Base-by-base conservation (phyloP, 2,329 filamentous ascomycete species). In the Fusarium albidum region DNA sequence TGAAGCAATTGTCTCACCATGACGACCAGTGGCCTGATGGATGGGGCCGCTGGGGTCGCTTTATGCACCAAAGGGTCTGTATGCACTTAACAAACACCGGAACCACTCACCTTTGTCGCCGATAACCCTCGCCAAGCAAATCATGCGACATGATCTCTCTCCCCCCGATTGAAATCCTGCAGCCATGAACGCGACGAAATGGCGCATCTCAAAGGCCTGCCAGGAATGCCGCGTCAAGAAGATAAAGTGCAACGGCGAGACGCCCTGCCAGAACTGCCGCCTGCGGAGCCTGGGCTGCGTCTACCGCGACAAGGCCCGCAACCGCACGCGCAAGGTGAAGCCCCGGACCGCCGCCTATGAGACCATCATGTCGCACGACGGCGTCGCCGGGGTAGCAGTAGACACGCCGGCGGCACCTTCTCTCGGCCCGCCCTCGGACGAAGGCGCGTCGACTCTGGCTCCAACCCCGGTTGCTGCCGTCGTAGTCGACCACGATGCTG, bases 121-220 rank as follows among this genome's bases (percentile, higher is more conserved):
- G 51, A 56, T 49, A 34, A 50, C 45, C 50, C 47, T 45, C 32
- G 57, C 53, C 49, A 59, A 49, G 54, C 27, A 52, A 25, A 49
- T 53, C 46, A 43, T 50, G 35, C 35, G n/a, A n/a, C 41, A 26
- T 50, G 27, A 27, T 49, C 15, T 35, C 33, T 17, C 50, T n/a
- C n/a, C n/a, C n/a, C n/a, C n/a, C n/a, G n/a, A n/a, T n/a, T n/a
- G n/a, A 49, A 57, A 27, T 15, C 32, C 41, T 34, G 18, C 57
- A 32, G 57, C 51, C 17, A 67, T 67, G 65, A 66, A 66, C 51
- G 52, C 65, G 49, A 63, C 63, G n/a, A 68, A 68, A 65, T 68
- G 65, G 65, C 60, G 67, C 49, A 70, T 71, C 51, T 71, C 69
- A 50, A 72, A 71, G 55, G 69, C 69, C 18, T 72, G 69, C 49